These are phyloP conservation scores for Apophysomyces elegans DNA, from an alignment of 371 early-diverging fungal species.

Conservation along the genomic window DNA sequence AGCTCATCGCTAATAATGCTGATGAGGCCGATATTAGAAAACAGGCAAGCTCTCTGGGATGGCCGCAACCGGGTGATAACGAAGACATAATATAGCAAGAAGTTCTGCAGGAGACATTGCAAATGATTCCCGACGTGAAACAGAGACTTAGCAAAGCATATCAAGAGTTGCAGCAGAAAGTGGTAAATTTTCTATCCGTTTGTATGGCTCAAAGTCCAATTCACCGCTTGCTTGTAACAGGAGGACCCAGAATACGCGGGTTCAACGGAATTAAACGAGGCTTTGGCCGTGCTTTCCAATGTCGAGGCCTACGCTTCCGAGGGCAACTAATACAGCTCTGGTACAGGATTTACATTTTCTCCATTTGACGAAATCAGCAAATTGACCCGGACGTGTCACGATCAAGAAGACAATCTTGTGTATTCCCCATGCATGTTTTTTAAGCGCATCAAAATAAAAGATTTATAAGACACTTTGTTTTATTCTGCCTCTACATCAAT, in stretches of 20 bases:
- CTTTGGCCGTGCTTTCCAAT: conserved; percentile 41
- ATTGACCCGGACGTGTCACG: too few relatives aligned
- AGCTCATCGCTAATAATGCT: conserved; percentile 56
- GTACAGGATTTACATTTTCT: too few relatives aligned
- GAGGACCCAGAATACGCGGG: conserved; percentile 46
- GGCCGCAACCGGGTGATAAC: not conserved
- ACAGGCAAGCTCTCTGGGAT: conserved; percentile 53
- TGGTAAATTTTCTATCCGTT: conserved; percentile 29
- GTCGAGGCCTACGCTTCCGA: conserved; percentile 13
- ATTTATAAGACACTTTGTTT: too few relatives aligned
- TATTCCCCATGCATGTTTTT: too few relatives aligned
- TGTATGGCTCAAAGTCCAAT: not conserved
- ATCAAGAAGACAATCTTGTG: too few relatives aligned
- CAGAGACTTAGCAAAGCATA: conserved; percentile 62
- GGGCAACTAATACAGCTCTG: not conserved
- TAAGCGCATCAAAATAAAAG: too few relatives aligned
- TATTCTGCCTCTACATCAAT: too few relatives aligned
- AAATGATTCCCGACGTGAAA: conserved; percentile 79
- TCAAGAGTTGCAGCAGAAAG: conserved; percentile 55
- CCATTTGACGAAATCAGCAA: too few relatives aligned
- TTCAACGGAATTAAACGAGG: conserved; percentile 48
- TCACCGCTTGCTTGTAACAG: conserved; percentile 23
- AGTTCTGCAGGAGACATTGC: conserved; percentile 74
- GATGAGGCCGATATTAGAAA: conserved; percentile 74
- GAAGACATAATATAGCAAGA: conserved; percentile 55